These are phyloP conservation scores for Chimonanthus salicifolius DNA, from an alignment of 164 flowering plant species.

Conservation along the genomic window DNA sequence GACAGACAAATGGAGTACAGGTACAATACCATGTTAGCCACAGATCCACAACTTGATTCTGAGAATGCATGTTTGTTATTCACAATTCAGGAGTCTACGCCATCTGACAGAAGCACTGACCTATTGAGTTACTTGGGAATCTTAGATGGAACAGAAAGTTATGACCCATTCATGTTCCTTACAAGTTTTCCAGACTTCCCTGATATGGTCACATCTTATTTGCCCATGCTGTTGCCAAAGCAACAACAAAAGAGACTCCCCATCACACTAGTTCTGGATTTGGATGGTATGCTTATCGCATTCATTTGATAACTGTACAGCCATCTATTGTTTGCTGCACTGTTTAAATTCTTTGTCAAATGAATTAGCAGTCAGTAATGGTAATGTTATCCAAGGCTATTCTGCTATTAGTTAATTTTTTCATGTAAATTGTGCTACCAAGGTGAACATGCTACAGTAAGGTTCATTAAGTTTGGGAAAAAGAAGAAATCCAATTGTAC, in stretches of 20 bases:
- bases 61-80: slow-evolving; percentile 42
- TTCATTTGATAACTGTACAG: too few species aligned
- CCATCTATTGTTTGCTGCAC: too few species aligned
- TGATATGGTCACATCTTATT: slow-evolving; percentile 33
- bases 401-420: too few species aligned
- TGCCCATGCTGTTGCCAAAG: slow-evolving; percentile 36
- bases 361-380: too few species aligned
- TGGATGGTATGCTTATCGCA: slow-evolving; percentile 55
- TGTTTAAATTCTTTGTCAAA: too few species aligned
- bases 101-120: slow-evolving; percentile 37
- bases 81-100: slow-evolving; percentile 44
- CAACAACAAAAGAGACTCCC: slow-evolving; percentile 39
- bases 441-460: too few species aligned
- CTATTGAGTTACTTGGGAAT: slow-evolving; percentile 14
- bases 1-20: slow-evolving; percentile 26
- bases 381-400: too few species aligned
- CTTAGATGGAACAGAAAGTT: slow-evolving; percentile 38
- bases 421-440: too few species aligned
- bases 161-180: slow-evolving; percentile 56
- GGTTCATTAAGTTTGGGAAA: too few species aligned
- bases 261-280: slow-evolving; percentile 80
- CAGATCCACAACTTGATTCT: slow-evolving; percentile 24
- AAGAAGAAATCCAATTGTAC: too few species aligned
- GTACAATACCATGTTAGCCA: slow-evolving; percentile 21
- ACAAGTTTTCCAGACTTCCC: slow-evolving; percentile 53